Base-by-base conservation (phyloP, 2,329 filamentous ascomycete species). In the Cadophora malorum region DNA sequence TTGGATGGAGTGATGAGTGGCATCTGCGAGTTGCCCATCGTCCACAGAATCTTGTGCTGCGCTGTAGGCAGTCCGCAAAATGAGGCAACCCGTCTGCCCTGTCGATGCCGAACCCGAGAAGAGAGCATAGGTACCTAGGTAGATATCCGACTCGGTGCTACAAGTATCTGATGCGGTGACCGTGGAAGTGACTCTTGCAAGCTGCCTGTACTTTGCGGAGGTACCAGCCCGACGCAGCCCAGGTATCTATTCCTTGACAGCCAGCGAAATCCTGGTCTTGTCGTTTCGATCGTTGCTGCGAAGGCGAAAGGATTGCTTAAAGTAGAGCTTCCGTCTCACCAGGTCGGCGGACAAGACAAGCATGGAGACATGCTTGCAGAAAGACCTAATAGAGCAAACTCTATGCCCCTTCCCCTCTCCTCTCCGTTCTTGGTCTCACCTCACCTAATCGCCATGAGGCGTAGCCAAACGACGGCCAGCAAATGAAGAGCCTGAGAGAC, bases 91-190 rank as follows among this genome's bases (percentile, higher is more conserved):
- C 55, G 55, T 62, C 49, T 50, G 60, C 45, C 60, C 31, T 63
- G 60, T 49, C 1, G 60, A 63, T 52, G 45, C 41, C 41, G 58
- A 65, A 63, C 53, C 41, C 38, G 52, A 47, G 19, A 63, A 35
- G 31, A 38, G 28, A 56, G 52, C 16, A 28, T n/a, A 55, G 52
- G 63, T 66, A 68, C 16, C 16, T n/a, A 55, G 52, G 63, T 66
- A 68, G 63, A 65, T 67, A 68, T 66, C 66, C 64, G 64, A 59
- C 38, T 28, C 33, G 50, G 70, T 71, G 68, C 68, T 64, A 71
- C 70, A 35, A 68, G 50, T 41, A 62, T 65, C 56, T 31, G 45
- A 59, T 60, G 31, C 49, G 25, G 67, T 67, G 60, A 59, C 55
- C 23, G 16, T 49, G 38, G 14, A 31, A 56, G 35, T 31, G 25